These are phyloP conservation scores for Glebionis coronaria DNA, from an alignment of 129 eudicot genomes.

Conservation along the genomic window DNA sequence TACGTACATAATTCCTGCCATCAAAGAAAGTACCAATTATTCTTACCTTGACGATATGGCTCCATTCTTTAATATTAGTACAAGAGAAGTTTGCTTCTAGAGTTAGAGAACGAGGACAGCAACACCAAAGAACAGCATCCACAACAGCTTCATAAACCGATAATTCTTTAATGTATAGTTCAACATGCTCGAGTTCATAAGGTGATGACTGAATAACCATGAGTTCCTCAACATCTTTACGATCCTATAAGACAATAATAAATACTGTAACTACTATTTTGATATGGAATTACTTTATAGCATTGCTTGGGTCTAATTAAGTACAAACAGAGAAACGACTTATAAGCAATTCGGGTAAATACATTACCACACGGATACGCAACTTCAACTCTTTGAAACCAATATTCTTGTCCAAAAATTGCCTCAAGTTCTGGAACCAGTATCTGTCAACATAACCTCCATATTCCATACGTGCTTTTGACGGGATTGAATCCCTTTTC, in stretches of 20 bases:
- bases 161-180: no score
- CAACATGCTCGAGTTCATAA: no score
- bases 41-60: constrained; percentile 4
- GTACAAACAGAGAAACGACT: neutral
- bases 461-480: constrained; percentile 9
- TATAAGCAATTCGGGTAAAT: neutral
- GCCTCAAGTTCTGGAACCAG: constrained; percentile 14
- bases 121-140: constrained; percentile 21
- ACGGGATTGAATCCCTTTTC: neutral
- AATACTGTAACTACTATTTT: neutral
- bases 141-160: neutral
- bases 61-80: neutral
- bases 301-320: neutral
- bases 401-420: neutral
- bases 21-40: neutral
- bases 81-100: neutral
- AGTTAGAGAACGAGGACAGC: neutral
- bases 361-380: neutral
- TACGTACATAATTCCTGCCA: neutral
- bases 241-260: no score
- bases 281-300: neutral
- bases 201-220: no score
- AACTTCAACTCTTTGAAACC: constrained; percentile 7
- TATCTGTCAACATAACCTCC: neutral
- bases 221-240: no score